These are phyloP conservation scores for Aspergillus persii DNA, from an alignment of 2,329 filamentous ascomycete genomes.

Conservation along the genomic window DNA sequence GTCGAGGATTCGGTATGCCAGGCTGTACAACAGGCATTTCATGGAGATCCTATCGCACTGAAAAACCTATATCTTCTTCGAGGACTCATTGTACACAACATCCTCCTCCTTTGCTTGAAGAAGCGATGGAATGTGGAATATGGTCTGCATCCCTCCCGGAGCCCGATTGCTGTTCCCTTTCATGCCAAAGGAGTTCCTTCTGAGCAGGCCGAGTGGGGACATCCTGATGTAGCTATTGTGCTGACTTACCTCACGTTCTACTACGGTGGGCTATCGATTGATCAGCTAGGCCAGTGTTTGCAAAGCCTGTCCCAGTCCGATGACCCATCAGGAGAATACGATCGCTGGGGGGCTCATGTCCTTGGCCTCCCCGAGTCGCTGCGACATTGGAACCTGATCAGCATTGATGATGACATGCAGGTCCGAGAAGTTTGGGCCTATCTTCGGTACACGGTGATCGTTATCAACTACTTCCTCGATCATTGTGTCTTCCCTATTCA, in stretches of 20 bases:
- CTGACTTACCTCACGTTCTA: conserved; percentile 69
- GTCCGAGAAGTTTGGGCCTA: conserved; percentile 51
- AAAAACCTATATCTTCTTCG: conserved; percentile 57
- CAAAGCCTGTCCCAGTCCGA: conserved; percentile 54
- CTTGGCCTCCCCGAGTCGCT: conserved; percentile 47
- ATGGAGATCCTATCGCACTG: conserved; percentile 21
- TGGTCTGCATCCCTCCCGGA: conserved; percentile 53
- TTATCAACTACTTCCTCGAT: conserved; percentile 62
- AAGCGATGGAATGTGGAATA: conserved; percentile 70
- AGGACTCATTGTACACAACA: conserved; percentile 59
- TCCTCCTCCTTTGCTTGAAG: conserved; percentile 58
- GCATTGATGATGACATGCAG: conserved; percentile 57
- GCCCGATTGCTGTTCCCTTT: conserved; percentile 60
- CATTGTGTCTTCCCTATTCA: conserved; percentile 64
- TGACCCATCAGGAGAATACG: conserved; percentile 58
- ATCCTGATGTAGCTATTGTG: conserved; percentile 65
- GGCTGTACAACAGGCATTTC: conserved; percentile 24
- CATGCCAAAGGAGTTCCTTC: conserved; percentile 64
- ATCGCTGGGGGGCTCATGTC: conserved; percentile 46
- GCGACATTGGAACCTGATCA: conserved; percentile 56
- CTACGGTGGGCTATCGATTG: conserved; percentile 54
- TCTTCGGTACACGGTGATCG: conserved; percentile 49
- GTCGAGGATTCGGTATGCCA: conserved; percentile 6
- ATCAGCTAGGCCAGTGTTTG: conserved; percentile 52
- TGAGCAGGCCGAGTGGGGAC: conserved; percentile 63